Percentiles rank a stretch among this genome's conserved stretches.
These are phyloP conservation scores for Thalassiosira profunda DNA, from an alignment of 108 stramenopile species.

Conservation along the genomic window DNA sequence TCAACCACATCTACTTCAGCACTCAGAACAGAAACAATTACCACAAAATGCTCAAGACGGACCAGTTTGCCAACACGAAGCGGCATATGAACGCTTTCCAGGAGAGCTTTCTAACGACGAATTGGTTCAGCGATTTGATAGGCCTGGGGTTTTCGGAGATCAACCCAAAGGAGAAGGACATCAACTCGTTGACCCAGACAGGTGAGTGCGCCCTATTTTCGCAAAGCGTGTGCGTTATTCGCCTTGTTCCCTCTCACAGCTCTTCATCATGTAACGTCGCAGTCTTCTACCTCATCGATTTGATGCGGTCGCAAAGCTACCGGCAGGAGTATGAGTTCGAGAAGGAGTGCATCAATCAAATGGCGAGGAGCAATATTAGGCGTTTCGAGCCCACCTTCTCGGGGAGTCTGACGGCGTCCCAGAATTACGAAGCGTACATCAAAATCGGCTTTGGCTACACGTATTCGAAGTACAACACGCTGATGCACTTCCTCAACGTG, in stretches of 20 bases:
- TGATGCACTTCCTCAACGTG: constrained; percentile 62
- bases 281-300: constrained; percentile 51
- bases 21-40: constrained; percentile 48
- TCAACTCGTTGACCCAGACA: constrained; percentile 57
- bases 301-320: constrained; percentile 40
- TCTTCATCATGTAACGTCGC: background rate
- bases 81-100: constrained; percentile 40
- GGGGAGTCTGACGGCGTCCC: constrained; percentile 13
- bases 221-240: background rate
- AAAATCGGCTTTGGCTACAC: constrained; percentile 54
- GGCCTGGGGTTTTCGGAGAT: constrained; percentile 57
- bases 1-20: constrained; percentile 45
- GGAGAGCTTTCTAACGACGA: constrained; percentile 35
- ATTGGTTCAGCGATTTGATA: constrained; percentile 50
- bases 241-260: background rate
- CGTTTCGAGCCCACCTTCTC: constrained; percentile 34
- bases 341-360: constrained; percentile 62
- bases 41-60: constrained; percentile 45
- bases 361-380: constrained; percentile 52
- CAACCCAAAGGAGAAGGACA: constrained; percentile 56
- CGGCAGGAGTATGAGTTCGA: constrained; percentile 60
- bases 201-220: background rate
- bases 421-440: constrained; percentile 39
- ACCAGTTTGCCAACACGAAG: constrained; percentile 29
- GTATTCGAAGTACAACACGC: constrained; percentile 61